A percentile compares a stretch with the other conserved stretches of the same genome.
Evolutionary conservation across 2,329 filamentous ascomycete genomes (phyloP).

Genomic region (Tolypocladium pustulatum): DNA sequence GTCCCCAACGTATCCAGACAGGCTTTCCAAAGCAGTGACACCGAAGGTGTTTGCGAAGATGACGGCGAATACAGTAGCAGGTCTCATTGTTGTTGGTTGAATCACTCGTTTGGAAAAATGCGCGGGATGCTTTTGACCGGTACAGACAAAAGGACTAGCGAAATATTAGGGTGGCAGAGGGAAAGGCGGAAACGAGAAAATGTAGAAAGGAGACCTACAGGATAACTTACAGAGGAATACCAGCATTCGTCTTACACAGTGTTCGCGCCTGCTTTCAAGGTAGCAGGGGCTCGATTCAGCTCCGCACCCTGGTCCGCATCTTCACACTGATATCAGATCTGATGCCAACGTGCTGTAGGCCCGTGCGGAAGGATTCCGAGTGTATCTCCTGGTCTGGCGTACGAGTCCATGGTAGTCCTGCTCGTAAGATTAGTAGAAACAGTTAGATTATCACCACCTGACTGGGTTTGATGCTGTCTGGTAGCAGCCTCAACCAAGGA

Average conservation of each 20-base stretch:
- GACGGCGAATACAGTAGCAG: not conserved
- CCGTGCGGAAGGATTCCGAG: not conserved
- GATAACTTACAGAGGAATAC: not conserved
- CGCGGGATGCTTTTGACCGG: not conserved
- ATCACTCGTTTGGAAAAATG: not conserved
- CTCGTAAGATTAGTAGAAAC: too few species aligned
- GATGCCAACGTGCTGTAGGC: not conserved
- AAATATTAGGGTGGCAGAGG: not conserved
- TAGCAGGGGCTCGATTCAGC: not conserved
- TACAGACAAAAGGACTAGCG: not conserved
- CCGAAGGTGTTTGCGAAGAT: not conserved
- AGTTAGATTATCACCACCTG: too few species aligned
- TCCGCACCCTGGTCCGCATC: not conserved
- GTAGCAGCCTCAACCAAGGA: too few species aligned
- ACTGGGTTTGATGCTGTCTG: too few species aligned
- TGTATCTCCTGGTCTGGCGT: not conserved
- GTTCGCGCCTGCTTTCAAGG: not conserved
- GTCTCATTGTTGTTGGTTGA: not conserved
- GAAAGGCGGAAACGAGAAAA: not conserved
- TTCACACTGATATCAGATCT: too few species aligned
- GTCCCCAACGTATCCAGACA: not conserved
- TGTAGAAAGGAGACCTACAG: not conserved
- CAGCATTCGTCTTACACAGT: not conserved
- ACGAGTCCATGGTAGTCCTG: too few species aligned
- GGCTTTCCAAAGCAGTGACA: not conserved